These are phyloP conservation scores for Ascochyta pisi DNA, from an alignment of 2,329 filamentous ascomycete species.

Conservation along the genomic window DNA sequence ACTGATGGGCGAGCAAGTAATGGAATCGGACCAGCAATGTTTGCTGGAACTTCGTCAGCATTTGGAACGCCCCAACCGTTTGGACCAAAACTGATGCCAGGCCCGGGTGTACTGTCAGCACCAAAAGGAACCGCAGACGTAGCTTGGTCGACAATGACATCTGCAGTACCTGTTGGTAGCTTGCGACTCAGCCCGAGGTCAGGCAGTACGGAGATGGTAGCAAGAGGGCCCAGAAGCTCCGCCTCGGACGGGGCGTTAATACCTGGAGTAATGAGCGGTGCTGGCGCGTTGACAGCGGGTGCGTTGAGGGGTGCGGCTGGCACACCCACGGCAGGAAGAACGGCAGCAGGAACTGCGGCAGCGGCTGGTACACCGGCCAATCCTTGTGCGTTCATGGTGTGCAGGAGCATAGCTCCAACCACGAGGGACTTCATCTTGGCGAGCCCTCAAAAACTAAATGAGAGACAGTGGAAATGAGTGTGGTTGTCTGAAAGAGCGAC, in stretches of 20 bases:
- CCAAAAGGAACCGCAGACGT: constrained; percentile 3
- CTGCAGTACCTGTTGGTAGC: constrained; percentile 9
- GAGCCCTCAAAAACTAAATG: constrained; percentile 6
- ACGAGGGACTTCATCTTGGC: constrained; percentile 17
- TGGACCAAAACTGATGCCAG: constrained; percentile 5
- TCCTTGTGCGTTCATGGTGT: constrained; percentile 9
- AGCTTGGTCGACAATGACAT: constrained; percentile 6
- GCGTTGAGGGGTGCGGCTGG: background rate
- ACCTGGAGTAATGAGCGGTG: constrained; percentile 9
- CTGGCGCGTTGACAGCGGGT: background rate
- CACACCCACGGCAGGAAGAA: background rate
- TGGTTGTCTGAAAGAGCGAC: constrained; percentile 16
- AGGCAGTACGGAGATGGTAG: background rate
- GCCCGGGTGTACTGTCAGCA: background rate
- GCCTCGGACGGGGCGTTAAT: constrained; percentile 6
- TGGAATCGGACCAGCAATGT: background rate
- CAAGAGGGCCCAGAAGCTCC: background rate
- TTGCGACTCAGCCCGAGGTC: background rate
- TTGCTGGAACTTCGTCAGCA: background rate
- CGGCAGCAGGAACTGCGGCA: background rate
- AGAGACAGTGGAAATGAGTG: constrained; percentile 18
- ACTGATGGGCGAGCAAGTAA: background rate
- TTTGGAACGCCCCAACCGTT: background rate
- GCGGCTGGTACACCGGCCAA: background rate
- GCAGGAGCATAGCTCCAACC: constrained; percentile 19